Percentiles rank a stretch among this genome's conserved stretches.
phyloP scores from a whole-genome alignment of 306 rosid species.

The Vigna reflexopilosa region DNA sequence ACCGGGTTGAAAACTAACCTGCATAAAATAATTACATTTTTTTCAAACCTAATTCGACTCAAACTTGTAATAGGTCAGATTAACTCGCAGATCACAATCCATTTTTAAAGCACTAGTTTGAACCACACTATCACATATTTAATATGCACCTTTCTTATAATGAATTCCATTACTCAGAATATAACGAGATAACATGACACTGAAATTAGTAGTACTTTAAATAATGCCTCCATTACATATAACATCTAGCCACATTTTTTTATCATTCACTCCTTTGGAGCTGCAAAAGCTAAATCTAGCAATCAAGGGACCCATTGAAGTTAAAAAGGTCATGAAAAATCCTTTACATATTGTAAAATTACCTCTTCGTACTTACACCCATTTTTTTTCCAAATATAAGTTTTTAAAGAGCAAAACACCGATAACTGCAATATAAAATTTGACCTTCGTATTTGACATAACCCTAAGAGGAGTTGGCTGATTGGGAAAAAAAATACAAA shows the following conservation, averaged over 20 bases:
- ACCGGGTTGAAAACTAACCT: no score
- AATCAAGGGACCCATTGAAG: neutral
- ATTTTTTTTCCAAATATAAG: neutral
- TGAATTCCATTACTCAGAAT: no score
- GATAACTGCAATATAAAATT: conserved; percentile 4
- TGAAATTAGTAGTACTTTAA: no score
- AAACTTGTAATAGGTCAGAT: accelerated
- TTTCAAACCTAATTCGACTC: no score
- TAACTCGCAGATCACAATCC: no score
- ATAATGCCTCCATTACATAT: no score
- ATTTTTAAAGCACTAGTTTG: no score
- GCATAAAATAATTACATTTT: no score
- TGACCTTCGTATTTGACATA: neutral
- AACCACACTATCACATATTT: no score
- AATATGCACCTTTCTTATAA: no score
- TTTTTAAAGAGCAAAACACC: neutral
- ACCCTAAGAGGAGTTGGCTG: conserved; percentile 18
- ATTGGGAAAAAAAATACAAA: neutral
- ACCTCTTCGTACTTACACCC: neutral
- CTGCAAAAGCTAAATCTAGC: neutral
- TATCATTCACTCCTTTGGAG: neutral
- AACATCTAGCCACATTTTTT: no score
- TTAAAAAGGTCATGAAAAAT: conserved; percentile 18
- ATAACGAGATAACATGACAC: neutral
- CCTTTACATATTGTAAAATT: neutral